These are phyloP conservation scores for Dichomitus squalens DNA, from an alignment of 1,284 basidiomycete genomes.

Conservation along the genomic window DNA sequence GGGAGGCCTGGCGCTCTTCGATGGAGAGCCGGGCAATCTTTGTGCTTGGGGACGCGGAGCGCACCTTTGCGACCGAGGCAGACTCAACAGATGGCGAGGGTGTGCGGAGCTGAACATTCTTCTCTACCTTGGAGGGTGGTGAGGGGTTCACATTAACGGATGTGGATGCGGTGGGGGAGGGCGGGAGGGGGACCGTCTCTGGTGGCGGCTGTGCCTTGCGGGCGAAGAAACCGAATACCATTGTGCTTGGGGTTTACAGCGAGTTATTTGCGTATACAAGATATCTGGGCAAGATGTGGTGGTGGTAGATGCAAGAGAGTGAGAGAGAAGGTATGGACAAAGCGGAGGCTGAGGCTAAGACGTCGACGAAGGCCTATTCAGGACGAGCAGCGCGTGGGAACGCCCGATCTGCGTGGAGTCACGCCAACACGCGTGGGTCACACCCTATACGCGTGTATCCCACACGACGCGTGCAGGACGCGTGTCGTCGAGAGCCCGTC, in stretches of 20 bases:
- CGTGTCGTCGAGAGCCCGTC: neutral
- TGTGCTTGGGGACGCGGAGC: constrained; percentile 28
- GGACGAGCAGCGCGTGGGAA: constrained; percentile 19
- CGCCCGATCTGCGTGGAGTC: constrained; percentile 7
- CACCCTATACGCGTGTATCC: constrained; percentile 21
- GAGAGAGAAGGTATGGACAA: neutral
- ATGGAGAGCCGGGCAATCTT: constrained; percentile 29
- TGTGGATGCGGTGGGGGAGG: constrained; percentile 20
- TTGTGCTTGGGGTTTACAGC: constrained; percentile 1
- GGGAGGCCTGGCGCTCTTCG: constrained; percentile 24
- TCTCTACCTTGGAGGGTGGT: constrained; percentile 17
- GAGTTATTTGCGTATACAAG: neutral
- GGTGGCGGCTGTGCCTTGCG: constrained; percentile 20
- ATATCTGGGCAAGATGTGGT: neutral
- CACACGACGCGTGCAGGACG: constrained; percentile 16
- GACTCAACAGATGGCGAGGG: constrained; percentile 52
- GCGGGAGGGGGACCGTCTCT: constrained; percentile 21
- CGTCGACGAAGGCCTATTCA: constrained; percentile 11
- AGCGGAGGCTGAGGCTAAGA: constrained; percentile 5
- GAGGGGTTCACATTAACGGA: constrained; percentile 17
- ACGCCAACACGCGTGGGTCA: constrained; percentile 22
- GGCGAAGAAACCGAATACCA: constrained; percentile 22
- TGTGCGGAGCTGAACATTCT: constrained; percentile 46
- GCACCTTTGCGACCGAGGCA: constrained; percentile 29
- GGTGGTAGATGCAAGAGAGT: neutral